phyloP scores from a whole-genome alignment of 2,329 filamentous ascomycete genomes.

The Pseudocercospora musae region DNA sequence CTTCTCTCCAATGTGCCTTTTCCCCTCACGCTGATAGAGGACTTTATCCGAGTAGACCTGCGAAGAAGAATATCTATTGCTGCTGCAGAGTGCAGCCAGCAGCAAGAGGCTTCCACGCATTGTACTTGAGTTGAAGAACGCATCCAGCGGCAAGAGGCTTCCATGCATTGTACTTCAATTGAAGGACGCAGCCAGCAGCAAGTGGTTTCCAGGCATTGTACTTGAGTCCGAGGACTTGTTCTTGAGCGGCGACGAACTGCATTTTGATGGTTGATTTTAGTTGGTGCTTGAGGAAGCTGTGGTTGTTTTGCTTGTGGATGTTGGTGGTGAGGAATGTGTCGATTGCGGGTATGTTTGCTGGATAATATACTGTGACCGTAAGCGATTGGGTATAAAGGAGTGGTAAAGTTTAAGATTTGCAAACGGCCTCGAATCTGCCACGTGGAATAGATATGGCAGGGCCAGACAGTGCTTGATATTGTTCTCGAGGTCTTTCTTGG shows the following conservation, averaged over 20 bases:
- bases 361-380: neutral
- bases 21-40: too few relatives aligned
- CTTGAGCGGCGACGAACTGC: neutral
- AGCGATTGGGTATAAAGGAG: neutral
- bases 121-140: neutral
- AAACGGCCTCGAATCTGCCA: neutral
- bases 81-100: neutral
- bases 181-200: neutral
- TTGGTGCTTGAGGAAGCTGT: neutral
- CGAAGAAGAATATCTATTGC: neutral
- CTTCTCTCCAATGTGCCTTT: too few relatives aligned
- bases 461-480: neutral
- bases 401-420: neutral
- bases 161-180: neutral
- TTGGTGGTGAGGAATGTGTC: neutral
- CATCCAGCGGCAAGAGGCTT: neutral
- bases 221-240: neutral
- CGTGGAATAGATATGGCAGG: neutral
- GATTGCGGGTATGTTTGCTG: neutral
- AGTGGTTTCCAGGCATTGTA: neutral
- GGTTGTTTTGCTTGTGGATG: neutral
- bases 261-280: neutral
- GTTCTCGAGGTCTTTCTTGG: neutral
- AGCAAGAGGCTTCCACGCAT: neutral
- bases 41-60: too few relatives aligned